These are phyloP conservation scores for Rhizopogon roseolus DNA, from an alignment of 768 basidiomycete genomes.

Conservation along the genomic window DNA sequence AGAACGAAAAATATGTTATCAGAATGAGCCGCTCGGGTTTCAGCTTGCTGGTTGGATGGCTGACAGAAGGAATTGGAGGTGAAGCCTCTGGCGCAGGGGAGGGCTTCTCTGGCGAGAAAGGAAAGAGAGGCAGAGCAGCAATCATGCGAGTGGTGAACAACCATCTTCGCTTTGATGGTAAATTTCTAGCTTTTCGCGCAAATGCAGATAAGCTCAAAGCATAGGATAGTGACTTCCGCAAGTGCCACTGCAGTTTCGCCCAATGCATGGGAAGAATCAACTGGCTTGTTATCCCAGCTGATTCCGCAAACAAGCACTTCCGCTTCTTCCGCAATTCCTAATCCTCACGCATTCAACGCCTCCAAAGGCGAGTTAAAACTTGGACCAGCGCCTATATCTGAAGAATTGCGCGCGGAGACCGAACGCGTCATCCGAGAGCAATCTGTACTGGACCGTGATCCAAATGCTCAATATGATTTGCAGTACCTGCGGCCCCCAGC, in stretches of 20 bases:
- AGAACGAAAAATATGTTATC: slow-evolving; percentile 87
- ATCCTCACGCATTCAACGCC: slow-evolving; percentile 70
- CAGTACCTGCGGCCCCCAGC: slow-evolving; percentile 45
- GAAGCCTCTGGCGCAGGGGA: slow-evolving; percentile 77
- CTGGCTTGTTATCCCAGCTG: slow-evolving; percentile 76
- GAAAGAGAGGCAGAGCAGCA: slow-evolving; percentile 80
- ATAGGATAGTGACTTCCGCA: slow-evolving; percentile 59
- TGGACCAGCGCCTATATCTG: slow-evolving; percentile 73
- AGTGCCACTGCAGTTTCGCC: slow-evolving; percentile 59
- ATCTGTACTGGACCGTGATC: slow-evolving; percentile 69
- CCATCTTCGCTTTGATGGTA: slow-evolving; percentile 87
- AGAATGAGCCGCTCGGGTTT: slow-evolving; percentile 91
- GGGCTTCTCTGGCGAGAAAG: slow-evolving; percentile 77
- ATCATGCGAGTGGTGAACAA: slow-evolving; percentile 95
- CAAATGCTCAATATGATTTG: slow-evolving; percentile 60
- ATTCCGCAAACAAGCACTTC: slow-evolving; percentile 52
- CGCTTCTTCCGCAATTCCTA: slow-evolving; percentile 33
- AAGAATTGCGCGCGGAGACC: slow-evolving; percentile 78
- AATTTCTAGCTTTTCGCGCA: slow-evolving; percentile 8
- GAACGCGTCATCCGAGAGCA: slow-evolving; percentile 79
- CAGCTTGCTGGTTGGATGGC: slow-evolving; percentile 88
- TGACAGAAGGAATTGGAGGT: slow-evolving; percentile 88
- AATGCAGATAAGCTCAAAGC: slow-evolving; percentile 10
- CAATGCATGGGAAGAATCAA: slow-evolving; percentile 79
- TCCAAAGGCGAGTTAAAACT: slow-evolving; percentile 79